phyloP scores from a whole-genome alignment of 2,329 filamentous ascomycete species.

The Colletotrichum simmondsii region DNA sequence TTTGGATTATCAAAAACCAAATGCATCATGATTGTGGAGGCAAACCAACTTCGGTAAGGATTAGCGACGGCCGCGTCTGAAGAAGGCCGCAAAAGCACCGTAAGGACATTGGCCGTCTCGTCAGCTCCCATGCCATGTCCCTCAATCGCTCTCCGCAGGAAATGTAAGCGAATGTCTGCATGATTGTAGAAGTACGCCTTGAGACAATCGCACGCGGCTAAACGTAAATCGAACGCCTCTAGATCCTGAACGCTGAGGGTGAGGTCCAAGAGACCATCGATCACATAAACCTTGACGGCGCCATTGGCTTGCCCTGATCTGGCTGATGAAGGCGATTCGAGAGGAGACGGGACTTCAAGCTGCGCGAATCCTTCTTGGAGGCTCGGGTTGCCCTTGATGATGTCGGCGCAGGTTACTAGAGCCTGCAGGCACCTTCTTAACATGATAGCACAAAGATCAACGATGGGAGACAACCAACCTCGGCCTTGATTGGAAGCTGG shows the following conservation, averaged over 20 bases:
- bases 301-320: slow-evolving; percentile 57
- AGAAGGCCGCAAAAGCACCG: slow-evolving; percentile 78
- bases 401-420: slow-evolving; percentile 84
- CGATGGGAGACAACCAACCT: slow-evolving; percentile 61
- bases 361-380: slow-evolving; percentile 93
- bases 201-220: slow-evolving; percentile 89
- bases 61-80: slow-evolving; percentile 73
- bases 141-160: slow-evolving; percentile 87
- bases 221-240: slow-evolving; percentile 80
- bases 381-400: slow-evolving; percentile 82
- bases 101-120: slow-evolving; percentile 89
- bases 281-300: slow-evolving; percentile 81
- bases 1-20: slow-evolving; percentile 82
- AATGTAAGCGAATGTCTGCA: slow-evolving; percentile 83
- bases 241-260: slow-evolving; percentile 75
- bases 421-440: slow-evolving; percentile 61
- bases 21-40: slow-evolving; percentile 86
- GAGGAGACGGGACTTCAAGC: slow-evolving; percentile 77
- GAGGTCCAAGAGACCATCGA: slow-evolving; percentile 90
- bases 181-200: slow-evolving; percentile 93
- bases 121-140: slow-evolving; percentile 82
- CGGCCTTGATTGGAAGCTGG: slow-evolving; percentile 82
- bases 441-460: slow-evolving; percentile 4
- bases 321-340: slow-evolving; percentile 53
- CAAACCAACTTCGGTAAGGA: slow-evolving; percentile 91